These are phyloP conservation scores for Fagopyrum tataricum DNA, from an alignment of 148 eudicot species.

Conservation along the genomic window DNA sequence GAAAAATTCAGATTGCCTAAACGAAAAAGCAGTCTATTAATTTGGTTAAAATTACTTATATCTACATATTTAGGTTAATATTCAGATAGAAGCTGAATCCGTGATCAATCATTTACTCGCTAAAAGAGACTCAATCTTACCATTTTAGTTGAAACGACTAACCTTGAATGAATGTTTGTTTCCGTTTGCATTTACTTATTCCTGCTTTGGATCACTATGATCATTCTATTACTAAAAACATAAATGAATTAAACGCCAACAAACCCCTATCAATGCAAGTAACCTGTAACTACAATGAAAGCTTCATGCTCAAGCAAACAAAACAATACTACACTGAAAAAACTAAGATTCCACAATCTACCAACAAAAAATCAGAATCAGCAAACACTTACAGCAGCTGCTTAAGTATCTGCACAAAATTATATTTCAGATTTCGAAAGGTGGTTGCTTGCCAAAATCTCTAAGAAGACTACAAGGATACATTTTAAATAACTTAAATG, in stretches of 20 bases:
- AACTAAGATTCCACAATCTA: too few species aligned
- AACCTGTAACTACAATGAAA: not conserved
- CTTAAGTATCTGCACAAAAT: not conserved
- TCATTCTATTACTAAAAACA: not conserved
- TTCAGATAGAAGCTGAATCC: not conserved
- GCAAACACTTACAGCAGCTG: not conserved
- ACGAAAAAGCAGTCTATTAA: too few species aligned
- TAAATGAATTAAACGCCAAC: not conserved
- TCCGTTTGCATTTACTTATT: not conserved
- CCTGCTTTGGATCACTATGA: not conserved
- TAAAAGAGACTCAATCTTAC: not conserved
- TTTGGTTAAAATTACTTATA: not conserved
- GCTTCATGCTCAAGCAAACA: too few species aligned
- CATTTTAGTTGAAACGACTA: not conserved
- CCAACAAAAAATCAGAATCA: too few species aligned
- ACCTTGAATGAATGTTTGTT: not conserved
- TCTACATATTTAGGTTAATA: not conserved
- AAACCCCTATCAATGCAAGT: not conserved
- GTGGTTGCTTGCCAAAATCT: too few species aligned
- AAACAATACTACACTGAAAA: too few species aligned
- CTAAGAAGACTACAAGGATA: too few species aligned
- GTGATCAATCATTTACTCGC: not conserved
- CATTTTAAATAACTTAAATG: not conserved
- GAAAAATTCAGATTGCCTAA: too few species aligned
- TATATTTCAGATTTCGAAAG: too few species aligned